phyloP scores from a whole-genome alignment of 768 basidiomycete species.

The Suillus variegatus region DNA sequence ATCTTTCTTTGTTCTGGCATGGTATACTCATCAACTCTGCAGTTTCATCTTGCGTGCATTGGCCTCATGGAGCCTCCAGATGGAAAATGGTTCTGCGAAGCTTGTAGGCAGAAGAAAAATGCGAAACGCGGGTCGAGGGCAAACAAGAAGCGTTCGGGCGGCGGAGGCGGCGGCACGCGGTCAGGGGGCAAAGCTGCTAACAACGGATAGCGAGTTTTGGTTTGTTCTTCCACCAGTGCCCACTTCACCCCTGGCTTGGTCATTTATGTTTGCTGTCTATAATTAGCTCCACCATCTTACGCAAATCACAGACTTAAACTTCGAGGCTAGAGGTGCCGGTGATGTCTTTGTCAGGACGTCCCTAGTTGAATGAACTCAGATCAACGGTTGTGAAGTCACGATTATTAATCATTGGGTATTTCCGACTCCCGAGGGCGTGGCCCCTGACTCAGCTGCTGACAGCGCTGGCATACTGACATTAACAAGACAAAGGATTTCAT shows the following conservation, averaged over 20 bases:
- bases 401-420: background rate
- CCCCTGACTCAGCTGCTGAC: background rate
- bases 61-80: slow-evolving; percentile 66
- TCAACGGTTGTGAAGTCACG: background rate
- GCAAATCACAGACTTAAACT: background rate
- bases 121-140: slow-evolving; percentile 52
- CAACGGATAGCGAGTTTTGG: slow-evolving; percentile 25
- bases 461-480: background rate
- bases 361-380: background rate
- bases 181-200: slow-evolving; percentile 31
- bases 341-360: background rate
- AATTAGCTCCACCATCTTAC: background rate
- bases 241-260: background rate
- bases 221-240: background rate
- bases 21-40: slow-evolving; percentile 13
- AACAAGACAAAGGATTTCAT: background rate
- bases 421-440: background rate
- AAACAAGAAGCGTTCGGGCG: slow-evolving; percentile 49
- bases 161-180: slow-evolving; percentile 24
- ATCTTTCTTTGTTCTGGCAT: slow-evolving; percentile 12
- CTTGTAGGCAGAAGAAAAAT: slow-evolving; percentile 56
- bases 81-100: slow-evolving; percentile 76
- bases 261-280: slow-evolving; percentile 1
- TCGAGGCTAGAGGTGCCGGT: background rate
- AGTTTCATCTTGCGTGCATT: slow-evolving; percentile 85